Base-by-base conservation (phyloP, 202 grass and related monocot genomes). In the Alloteropsis angusta region DNA sequence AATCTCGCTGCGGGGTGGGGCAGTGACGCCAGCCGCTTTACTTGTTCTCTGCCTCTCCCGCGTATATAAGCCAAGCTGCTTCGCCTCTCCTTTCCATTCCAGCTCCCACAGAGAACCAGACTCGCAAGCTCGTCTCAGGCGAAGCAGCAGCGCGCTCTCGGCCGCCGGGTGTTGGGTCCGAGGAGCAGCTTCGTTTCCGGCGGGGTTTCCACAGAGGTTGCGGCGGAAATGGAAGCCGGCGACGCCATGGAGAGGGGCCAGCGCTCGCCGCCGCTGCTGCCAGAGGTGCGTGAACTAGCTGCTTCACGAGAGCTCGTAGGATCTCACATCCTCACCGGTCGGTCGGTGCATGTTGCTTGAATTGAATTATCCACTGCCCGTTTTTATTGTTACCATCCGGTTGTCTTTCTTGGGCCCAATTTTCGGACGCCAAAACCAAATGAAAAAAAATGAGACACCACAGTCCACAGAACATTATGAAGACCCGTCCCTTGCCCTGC, bases 191-290 rank as follows among this genome's bases (percentile, higher is more conserved):
- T 17, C 14, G 5, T 46, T 4, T 8, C 19, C 1, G 34, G 25
- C 28, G 39, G 7, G 21, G 26, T 48, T 72, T 73, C 16, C 55
- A 9, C 49, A 13, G 8, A 2, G 47, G 37, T n/a, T 17, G 34
- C n/a, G n/a, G 57, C 34, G 13, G 57, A 72, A 71, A 90, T 90
- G 90, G 74, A 87, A 41, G 34, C 62, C 59, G 58, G 73, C 28
- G 81, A 90, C 62, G 71, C 85, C 79, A 80, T 93, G 82, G 91
- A 90, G 56, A 85, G 80, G 23, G 87, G 82, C 28, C 82, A 81
- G 77, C 37, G 41, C 41, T 82, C 79, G 5, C 62, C 84, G 18
- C 57, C 71, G 71, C 5, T 85, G 71, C 5, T 85, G 54, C 68
- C 68, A 0, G 47, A 87, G 87, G 91, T 90, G 80, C 47, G 16